Base-by-base conservation (phyloP, 2,329 filamentous ascomycete genomes). In the Orbilia brochopaga region DNA sequence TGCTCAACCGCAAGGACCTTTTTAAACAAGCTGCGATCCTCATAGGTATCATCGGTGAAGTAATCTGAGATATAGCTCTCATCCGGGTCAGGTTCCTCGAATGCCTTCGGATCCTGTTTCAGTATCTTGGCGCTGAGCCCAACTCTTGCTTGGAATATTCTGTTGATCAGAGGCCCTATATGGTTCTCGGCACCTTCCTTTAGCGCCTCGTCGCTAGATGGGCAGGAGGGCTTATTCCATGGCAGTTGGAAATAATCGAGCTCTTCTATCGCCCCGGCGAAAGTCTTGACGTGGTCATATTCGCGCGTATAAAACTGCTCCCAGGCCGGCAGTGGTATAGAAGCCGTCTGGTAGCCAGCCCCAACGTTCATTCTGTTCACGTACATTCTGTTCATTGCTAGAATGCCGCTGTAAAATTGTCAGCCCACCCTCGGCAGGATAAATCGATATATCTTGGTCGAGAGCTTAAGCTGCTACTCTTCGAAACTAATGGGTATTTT, bases 221-320 rank as follows among this genome's bases (percentile, higher is more conserved):
- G 65, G 24, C 65, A 69, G 37, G 13, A 15, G 4, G 37, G n/a
- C 5, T 15, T 42, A 13, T 44, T 55, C 6, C 17, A 27, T 27
- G 58, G 40, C 42, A 44, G 35, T 15, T 69, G 65, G 24, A 69
- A 44, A 40, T 69, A 63, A 46, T 69, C 65, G 21, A 62, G 46
- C 5, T 63, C 58, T 27, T 69, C 65, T 4, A 69, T 44, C 32
- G 58, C 58, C 4, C 24, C 17, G 1, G 65, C 65, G 6, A 63
- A 52, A 1, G 5, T 53, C 2, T 13, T 13, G 10, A 69, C 35
- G 13, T 50, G 46, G 6, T 2, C 7, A 8, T 32, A 17, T 46
- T 69, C 58, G 8, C 10, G 24, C 1, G 11, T 32, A 57, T 54
- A 15, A 24, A 69, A 13, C 44, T 35, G 5, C n/a, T 62, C 53